phyloP scores from a whole-genome alignment of 108 stramenopile species.

The Aurantiochytrium sp. region DNA sequence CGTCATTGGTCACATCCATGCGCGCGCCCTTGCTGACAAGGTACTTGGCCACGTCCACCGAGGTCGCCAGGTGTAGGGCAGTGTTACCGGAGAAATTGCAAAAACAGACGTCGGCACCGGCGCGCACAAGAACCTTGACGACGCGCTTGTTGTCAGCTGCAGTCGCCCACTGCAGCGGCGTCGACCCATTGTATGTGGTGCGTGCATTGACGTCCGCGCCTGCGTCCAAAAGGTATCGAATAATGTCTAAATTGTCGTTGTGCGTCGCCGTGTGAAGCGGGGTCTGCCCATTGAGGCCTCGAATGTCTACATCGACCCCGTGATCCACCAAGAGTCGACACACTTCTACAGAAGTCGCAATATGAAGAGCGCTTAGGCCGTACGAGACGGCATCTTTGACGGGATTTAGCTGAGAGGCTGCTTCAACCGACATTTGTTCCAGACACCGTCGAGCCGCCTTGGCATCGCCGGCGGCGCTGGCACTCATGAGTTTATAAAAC shows the following conservation, averaged over 20 bases:
- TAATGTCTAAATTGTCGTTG: neutral
- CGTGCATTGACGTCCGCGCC: neutral
- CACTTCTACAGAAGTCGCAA: neutral
- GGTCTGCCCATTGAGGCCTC: constrained; percentile 2
- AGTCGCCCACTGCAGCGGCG: neutral
- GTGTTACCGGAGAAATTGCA: neutral
- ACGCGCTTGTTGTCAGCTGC: constrained; percentile 14
- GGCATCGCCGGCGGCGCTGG: neutral
- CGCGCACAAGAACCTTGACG: neutral
- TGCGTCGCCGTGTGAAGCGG: neutral
- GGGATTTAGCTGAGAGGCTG: neutral
- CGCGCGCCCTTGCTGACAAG: neutral
- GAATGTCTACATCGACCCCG: neutral
- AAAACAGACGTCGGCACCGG: neutral
- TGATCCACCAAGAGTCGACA: neutral
- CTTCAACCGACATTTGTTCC: neutral
- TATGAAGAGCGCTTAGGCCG: neutral
- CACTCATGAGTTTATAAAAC: neutral
- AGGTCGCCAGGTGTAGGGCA: neutral
- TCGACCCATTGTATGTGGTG: neutral
- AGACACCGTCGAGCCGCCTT: neutral
- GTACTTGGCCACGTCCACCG: neutral
- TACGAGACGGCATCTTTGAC: neutral
- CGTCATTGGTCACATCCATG: neutral
- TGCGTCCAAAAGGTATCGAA: neutral